These are phyloP conservation scores for Alternaria gansuensis DNA, from an alignment of 2,329 filamentous ascomycete species.

Conservation along the genomic window DNA sequence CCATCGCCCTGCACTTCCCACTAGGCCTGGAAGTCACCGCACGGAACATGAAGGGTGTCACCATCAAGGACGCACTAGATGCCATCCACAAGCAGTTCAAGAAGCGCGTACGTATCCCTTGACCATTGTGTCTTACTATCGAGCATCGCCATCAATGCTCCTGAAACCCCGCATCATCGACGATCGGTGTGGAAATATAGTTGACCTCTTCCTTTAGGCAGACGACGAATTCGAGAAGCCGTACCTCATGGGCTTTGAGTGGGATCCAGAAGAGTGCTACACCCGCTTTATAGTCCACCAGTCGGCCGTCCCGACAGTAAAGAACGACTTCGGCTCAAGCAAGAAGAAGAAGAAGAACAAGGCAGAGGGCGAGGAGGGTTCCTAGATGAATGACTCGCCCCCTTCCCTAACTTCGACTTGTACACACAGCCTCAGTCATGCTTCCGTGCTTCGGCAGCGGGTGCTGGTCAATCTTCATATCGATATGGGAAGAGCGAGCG, in stretches of 20 bases:
- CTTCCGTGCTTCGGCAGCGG: slow-evolving; percentile 35
- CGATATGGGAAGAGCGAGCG: slow-evolving; percentile 50
- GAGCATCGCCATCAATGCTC: not conserved
- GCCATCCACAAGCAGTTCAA: slow-evolving; percentile 96
- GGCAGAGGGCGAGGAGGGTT: slow-evolving; percentile 34
- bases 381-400: slow-evolving; percentile 52
- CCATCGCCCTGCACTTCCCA: slow-evolving; percentile 92
- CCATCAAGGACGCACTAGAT: slow-evolving; percentile 95
- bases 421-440: slow-evolving; percentile 36
- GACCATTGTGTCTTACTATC: not conserved
- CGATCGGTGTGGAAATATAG: slow-evolving; percentile 1
- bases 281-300: slow-evolving; percentile 87
- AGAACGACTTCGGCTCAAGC: slow-evolving; percentile 56
- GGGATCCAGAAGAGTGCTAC: slow-evolving; percentile 93
- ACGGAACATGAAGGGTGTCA: slow-evolving; percentile 91
- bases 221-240: slow-evolving; percentile 91
- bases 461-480: slow-evolving; percentile 42
- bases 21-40: slow-evolving; percentile 87
- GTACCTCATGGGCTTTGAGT: slow-evolving; percentile 93
- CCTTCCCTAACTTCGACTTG: slow-evolving; percentile 47
- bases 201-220: slow-evolving; percentile 58
- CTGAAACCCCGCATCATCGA: not conserved
- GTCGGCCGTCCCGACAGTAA: slow-evolving; percentile 65
- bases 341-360: slow-evolving; percentile 55
- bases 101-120: slow-evolving; percentile 76